Percentiles rank a stretch among this genome's conserved stretches.
Evolutionary conservation across 2,329 filamentous ascomycete genomes (phyloP).

Genomic region (Cryphonectria nitschkei): DNA sequence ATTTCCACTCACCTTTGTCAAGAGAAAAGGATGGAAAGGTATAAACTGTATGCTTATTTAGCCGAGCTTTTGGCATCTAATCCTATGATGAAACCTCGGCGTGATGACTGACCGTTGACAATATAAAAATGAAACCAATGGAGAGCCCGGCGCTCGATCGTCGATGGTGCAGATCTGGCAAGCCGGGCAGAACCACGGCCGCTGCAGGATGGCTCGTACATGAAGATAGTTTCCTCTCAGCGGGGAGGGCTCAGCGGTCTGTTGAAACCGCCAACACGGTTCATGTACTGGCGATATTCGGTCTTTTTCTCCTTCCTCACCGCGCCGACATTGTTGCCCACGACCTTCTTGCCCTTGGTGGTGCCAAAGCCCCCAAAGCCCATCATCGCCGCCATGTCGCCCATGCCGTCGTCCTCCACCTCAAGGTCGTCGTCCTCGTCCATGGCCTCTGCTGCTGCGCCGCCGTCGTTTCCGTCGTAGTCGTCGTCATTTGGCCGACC

Average conservation of each 20-base stretch:
- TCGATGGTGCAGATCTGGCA: background rate
- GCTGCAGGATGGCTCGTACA: background rate
- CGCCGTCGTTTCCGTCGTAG: conserved; percentile 24
- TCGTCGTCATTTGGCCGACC: conserved; percentile 20
- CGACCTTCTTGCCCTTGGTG: conserved; percentile 87
- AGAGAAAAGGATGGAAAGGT: background rate
- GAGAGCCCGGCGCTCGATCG: too few species aligned
- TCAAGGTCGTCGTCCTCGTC: conserved; percentile 51
- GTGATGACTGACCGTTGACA: conserved; percentile 10
- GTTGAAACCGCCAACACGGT: conserved; percentile 81
- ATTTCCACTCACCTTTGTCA: background rate
- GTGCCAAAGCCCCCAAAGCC: conserved; percentile 85
- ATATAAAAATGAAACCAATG: background rate
- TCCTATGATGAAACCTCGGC: background rate
- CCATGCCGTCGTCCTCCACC: conserved; percentile 68
- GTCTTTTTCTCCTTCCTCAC: conserved; percentile 93
- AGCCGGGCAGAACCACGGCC: background rate
- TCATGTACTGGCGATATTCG: conserved; percentile 97
- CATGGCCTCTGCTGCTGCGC: conserved; percentile 34
- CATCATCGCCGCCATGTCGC: conserved; percentile 79
- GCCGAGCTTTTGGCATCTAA: background rate
- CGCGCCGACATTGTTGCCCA: conserved; percentile 81
- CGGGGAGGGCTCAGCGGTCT: conserved; percentile 66
- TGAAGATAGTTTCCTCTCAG: conserved; percentile 11
- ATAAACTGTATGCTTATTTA: background rate